These are phyloP conservation scores for Eremochloa ophiuroides DNA, from an alignment of 176 grass and related monocot species.

Conservation along the genomic window DNA sequence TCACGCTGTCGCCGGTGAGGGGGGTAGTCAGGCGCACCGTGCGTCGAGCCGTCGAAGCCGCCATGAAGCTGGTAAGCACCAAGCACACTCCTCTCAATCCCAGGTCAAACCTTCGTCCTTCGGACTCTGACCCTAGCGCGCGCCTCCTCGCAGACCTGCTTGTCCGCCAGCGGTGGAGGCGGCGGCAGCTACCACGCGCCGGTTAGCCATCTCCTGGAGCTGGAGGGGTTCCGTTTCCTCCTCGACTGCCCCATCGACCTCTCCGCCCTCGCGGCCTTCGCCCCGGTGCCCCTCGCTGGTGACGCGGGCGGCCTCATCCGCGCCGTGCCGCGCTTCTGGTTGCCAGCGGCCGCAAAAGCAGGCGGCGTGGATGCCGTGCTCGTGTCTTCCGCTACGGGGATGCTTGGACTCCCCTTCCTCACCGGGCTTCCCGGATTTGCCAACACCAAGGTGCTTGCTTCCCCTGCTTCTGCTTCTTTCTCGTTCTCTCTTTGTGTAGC, in stretches of 20 bases:
- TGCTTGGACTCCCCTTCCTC: constrained; percentile 92
- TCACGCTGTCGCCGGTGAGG: background rate
- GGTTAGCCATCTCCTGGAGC: constrained; percentile 58
- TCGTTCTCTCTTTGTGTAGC: background rate
- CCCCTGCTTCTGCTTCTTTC: background rate
- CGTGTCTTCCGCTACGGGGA: constrained; percentile 61
- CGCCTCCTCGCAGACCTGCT: constrained; percentile 16
- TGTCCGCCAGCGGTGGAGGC: constrained; percentile 21
- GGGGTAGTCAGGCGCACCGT: background rate
- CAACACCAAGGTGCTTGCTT: constrained; percentile 45
- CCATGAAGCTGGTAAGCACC: constrained; percentile 67
- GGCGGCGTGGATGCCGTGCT: constrained; percentile 57
- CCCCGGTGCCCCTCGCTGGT: constrained; percentile 22
- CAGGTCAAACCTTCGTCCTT: background rate
- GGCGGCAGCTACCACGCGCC: constrained; percentile 46
- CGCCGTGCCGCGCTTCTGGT: constrained; percentile 65
- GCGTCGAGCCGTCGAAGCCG: background rate
- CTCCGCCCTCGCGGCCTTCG: constrained; percentile 56
- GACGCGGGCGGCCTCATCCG: constrained; percentile 35
- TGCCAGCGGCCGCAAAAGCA: constrained; percentile 42
- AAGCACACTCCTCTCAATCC: background rate
- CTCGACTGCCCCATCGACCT: constrained; percentile 87
- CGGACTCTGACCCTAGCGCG: background rate
- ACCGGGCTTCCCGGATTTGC: constrained; percentile 52
- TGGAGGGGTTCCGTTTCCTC: constrained; percentile 62